These are phyloP conservation scores for Eimeria maxima DNA, from an alignment of 169 alveolate genomes.

Conservation along the genomic window DNA sequence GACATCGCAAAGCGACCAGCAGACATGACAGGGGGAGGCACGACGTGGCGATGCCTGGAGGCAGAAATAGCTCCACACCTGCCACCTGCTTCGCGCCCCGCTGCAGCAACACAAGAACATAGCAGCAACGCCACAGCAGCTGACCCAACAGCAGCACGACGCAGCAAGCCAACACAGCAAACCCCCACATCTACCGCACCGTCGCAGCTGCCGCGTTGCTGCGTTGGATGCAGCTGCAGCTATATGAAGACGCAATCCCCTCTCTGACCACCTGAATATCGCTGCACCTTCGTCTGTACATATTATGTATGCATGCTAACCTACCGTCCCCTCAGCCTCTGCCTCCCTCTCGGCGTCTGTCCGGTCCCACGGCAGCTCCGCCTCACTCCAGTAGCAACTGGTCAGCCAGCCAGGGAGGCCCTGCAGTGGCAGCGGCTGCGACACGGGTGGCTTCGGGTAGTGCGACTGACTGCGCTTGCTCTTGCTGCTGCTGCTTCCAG, in stretches of 20 bases:
- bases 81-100: constrained; percentile 67
- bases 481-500: constrained; percentile 64
- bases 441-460: constrained; percentile 59
- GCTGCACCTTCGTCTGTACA: neutral
- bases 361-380: constrained; percentile 78
- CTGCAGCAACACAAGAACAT: constrained; percentile 24
- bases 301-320: neutral
- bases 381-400: constrained; percentile 67
- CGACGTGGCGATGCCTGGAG: constrained; percentile 68
- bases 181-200: neutral
- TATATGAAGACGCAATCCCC: neutral
- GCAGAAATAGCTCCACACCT: constrained; percentile 74
- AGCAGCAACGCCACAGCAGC: neutral
- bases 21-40: constrained; percentile 79
- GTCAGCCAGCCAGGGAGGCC: constrained; percentile 74
- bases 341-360: constrained; percentile 44
- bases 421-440: constrained; percentile 71
- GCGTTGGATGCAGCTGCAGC: neutral
- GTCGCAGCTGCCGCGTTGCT: neutral
- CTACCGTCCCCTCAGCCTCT: constrained; percentile 40
- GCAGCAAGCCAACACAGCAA: neutral
- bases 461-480: constrained; percentile 58
- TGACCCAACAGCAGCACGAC: neutral
- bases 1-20: constrained; percentile 66
- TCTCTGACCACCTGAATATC: neutral